These are phyloP conservation scores for Pelagophyceae sp. DNA, from an alignment of 352 stramenopile species.

Conservation along the genomic window DNA sequence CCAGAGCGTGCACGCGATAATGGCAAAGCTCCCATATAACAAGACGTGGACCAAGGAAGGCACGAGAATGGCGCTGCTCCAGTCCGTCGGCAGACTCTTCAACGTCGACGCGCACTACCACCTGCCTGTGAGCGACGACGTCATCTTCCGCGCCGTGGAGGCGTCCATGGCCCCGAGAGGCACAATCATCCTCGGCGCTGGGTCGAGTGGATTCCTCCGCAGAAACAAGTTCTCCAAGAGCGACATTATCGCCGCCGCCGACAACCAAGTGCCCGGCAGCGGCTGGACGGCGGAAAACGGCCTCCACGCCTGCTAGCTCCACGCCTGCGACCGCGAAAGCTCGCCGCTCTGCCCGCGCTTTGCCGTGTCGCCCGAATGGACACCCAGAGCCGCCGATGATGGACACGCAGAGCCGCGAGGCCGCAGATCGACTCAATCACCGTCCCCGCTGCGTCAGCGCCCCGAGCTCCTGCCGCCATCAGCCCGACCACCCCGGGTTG, in stretches of 20 bases:
- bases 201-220: conserved; percentile 5
- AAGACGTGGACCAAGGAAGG: conserved; percentile 9
- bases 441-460: too few species aligned
- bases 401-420: too few species aligned
- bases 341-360: too few species aligned
- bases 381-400: too few species aligned
- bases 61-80: background rate
- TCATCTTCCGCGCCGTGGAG: background rate
- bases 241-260: background rate
- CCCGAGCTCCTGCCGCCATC: too few species aligned
- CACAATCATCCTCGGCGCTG: background rate
- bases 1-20: conserved; percentile 4
- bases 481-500: too few species aligned
- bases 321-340: too few species aligned
- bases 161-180: conserved; percentile 5
- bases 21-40: conserved; percentile 2
- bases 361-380: too few species aligned
- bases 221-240: background rate
- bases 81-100: conserved; percentile 2
- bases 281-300: background rate
- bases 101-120: conserved; percentile 10
- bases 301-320: conserved; percentile 7
- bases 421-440: too few species aligned
- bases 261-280: background rate
- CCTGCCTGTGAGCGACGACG: background rate